Base-by-base conservation (phyloP, 306 rosid species). In the Albizia julibrissin region DNA sequence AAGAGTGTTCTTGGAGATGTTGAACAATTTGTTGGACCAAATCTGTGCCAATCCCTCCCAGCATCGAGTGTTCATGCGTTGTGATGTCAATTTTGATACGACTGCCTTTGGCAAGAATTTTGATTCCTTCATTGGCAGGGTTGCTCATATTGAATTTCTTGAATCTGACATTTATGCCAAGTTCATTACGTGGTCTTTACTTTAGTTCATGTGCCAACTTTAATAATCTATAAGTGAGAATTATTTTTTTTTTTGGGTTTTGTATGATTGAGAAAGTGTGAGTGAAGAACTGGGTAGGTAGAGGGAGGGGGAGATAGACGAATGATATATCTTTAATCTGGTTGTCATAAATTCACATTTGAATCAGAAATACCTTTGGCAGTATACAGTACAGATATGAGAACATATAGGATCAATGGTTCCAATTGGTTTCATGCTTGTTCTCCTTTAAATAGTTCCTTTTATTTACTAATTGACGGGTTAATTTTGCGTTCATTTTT, bases 141-240 rank as follows among this genome's bases (percentile, higher is more conserved):
- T 97, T 37, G 99, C 99, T 8, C 99, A 95, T 82, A 89, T 95
- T 39, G 99, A 95, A 64, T 95, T 95, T 79, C 84, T 95, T 75
- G 99, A 95, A 84, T 87, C 97, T 10, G 98, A 95, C 82, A 62
- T 86, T 54, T 93, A 89, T 74, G 94, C 91, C 3, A 91, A 79
- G 89, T 91, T 95, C 90, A 80, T 95, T 77, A 87, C 93, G 90
- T 95, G 99, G 99, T 95, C 99, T 87, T 95, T 93, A 13, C 34
- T 61, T 26, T 13, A n/a, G 79, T 56, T 12, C 15, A 0, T 75
- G 64, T 33, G 11, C 43, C 34, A 43, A 52, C 21, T 74, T 31
- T n/a, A 19, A 10, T 34, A 31, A 34, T 52, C 67, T 18, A 22
- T 2, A n/a, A 33, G 47, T 56, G 31, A 34, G 24, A 56, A 49